Conservation (phyloP, 2,329 filamentous ascomycete genomes). For the Monosporascus sp. region DNA sequence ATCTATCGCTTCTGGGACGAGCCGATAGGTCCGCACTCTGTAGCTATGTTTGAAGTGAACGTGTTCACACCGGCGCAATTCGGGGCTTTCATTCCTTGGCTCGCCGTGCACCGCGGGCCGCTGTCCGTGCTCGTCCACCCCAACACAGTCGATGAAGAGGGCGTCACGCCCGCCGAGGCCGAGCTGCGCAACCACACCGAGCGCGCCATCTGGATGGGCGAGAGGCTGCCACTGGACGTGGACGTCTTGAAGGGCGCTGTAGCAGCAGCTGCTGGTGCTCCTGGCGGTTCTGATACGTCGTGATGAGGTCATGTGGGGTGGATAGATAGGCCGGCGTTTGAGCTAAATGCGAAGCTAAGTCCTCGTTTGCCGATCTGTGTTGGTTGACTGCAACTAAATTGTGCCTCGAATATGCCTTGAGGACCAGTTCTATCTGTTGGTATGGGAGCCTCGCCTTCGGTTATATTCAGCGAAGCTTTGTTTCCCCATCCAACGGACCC, state of each 20-base stretch:
- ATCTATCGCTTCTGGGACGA: constrained; percentile 74
- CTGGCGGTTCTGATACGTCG: no score
- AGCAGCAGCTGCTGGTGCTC: background rate
- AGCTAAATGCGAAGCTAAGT: no score
- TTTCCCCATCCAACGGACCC: no score
- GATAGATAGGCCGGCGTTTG: no score
- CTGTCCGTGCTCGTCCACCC: constrained; percentile 77
- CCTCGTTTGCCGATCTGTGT: no score
- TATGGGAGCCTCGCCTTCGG: no score
- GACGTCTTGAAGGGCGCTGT: constrained; percentile 36
- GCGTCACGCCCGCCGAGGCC: constrained; percentile 21
- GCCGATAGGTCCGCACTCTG: constrained; percentile 75
- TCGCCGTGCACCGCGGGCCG: constrained; percentile 75
- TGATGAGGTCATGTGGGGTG: no score
- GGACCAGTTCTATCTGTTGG: no score
- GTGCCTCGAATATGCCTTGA: no score
- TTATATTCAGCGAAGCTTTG: no score
- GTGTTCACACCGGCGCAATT: constrained; percentile 82
- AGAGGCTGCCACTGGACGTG: constrained; percentile 56
- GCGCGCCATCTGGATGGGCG: constrained; percentile 70
- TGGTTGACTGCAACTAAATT: no score
- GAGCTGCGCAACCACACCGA: constrained; percentile 58
- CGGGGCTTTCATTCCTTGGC: constrained; percentile 82
- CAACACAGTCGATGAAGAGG: constrained; percentile 52
- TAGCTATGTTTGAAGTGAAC: constrained; percentile 92